Base-by-base conservation (phyloP, 257 asterid species). In the Solanum megistacrolobum region DNA sequence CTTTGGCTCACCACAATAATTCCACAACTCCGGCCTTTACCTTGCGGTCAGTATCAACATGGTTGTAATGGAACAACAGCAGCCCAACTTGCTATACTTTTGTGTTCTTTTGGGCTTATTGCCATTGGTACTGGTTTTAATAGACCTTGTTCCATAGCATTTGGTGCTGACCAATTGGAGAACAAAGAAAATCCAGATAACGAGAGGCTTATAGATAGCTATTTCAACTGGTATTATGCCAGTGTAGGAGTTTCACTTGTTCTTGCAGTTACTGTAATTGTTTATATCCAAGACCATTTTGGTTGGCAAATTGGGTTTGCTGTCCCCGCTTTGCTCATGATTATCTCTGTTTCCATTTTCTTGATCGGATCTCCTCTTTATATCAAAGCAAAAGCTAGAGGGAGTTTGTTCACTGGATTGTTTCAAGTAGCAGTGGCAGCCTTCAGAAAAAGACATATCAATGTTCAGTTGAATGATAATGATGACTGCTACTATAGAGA, bases 81-180 rank as follows among this genome's bases (percentile, higher is more conserved):
- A 46, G 41, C 2, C 32, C 90, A 76, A 86, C 21, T 60, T 76
- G 27, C 65, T 36, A 29, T 76, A 16, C 10, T 85, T 48, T 43
- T 88, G 48, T 48, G 29, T 38, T 86, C 88, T 13, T 65, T 88
- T 21, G 69, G 60, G 35, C 21, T 86, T 34, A 85, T 86, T 9
- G 35, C 88, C 20, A 29, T 88, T 21, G 87, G 84, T 78, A 73
- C 87, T 75, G 87, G 90, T 71, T 88, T 66, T 78, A 74, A 76
- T 21, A 76, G 90, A 71, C 90, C 90, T 46, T 88, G 90, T 79
- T 85, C 84, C 65, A 76, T 88, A 25, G 83, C 83, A 60, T 85
- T 88, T 8, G 88, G 88, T 52, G 87, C 90, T 4, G 88, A 86
- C 72, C 88, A 86, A 46, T 75, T 75, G 46, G 73, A 65, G 39